Conservation (phyloP, 2,329 filamentous ascomycete genomes). For the Aspergillus glaucus region DNA sequence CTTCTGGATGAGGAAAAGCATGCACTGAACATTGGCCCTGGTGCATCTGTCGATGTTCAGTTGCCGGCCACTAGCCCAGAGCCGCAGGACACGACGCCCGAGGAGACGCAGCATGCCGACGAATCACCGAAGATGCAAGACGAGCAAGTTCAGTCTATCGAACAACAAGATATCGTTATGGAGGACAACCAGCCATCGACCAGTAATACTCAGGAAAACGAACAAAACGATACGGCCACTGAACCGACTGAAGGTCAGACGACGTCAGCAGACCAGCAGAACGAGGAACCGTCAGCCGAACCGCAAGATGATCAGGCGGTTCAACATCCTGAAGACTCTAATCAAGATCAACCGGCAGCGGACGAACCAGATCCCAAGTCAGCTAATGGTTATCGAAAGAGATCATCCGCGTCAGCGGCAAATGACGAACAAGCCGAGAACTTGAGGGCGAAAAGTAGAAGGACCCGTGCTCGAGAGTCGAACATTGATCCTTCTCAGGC, state of each 20-base stretch:
- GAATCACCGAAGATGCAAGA: slow-evolving; percentile 8
- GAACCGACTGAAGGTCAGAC: slow-evolving; percentile 27
- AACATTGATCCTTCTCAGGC: slow-evolving; percentile 43
- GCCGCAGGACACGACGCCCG: slow-evolving; percentile 9
- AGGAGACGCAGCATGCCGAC: slow-evolving; percentile 11
- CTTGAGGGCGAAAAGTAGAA: slow-evolving; percentile 53
- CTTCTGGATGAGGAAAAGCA: slow-evolving; percentile 37
- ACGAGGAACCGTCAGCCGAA: slow-evolving; percentile 33
- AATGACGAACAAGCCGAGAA: slow-evolving; percentile 53
- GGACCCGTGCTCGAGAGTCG: slow-evolving; percentile 55
- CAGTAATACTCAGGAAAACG: slow-evolving; percentile 8
- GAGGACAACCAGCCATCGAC: slow-evolving; percentile 3
- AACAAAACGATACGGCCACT: neutral
- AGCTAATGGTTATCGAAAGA: slow-evolving; percentile 48
- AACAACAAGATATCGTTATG: slow-evolving; percentile 13
- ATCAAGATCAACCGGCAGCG: slow-evolving; percentile 15
- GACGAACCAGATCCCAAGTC: slow-evolving; percentile 28
- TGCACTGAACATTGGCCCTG: slow-evolving; percentile 21
- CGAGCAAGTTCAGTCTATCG: slow-evolving; percentile 1
- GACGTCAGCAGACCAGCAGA: slow-evolving; percentile 26
- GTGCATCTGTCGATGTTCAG: slow-evolving; percentile 36
- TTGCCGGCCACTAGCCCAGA: slow-evolving; percentile 31
- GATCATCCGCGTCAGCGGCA: slow-evolving; percentile 55
- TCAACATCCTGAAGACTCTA: slow-evolving; percentile 13
- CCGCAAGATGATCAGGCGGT: slow-evolving; percentile 26